phyloP scores from a whole-genome alignment of 1,284 basidiomycete species.

The Pascua guehoae region DNA sequence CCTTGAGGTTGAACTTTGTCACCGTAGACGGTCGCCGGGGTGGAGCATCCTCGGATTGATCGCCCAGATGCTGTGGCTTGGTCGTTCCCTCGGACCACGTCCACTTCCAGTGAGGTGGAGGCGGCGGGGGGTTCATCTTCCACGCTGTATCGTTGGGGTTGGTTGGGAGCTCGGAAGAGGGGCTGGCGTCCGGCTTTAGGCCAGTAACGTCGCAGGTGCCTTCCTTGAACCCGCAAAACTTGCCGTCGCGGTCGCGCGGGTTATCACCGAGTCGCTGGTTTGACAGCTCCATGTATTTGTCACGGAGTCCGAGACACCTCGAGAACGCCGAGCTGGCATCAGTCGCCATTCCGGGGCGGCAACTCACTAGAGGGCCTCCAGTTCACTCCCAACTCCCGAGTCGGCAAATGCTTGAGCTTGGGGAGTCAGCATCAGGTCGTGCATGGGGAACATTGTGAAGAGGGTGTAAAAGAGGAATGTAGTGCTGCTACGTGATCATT shows the following conservation, averaged over 20 bases:
- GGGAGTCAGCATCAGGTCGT: conserved; percentile 32
- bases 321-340: conserved; percentile 57
- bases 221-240: conserved; percentile 62
- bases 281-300: conserved; percentile 84
- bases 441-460: neutral
- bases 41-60: conserved; percentile 11
- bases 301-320: conserved; percentile 77
- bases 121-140: conserved; percentile 85
- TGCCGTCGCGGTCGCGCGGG: conserved; percentile 78
- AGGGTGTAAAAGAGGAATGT: neutral
- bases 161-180: conserved; percentile 30
- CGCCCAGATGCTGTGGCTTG: conserved; percentile 6
- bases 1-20: conserved; percentile 54
- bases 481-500: too few species aligned
- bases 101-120: conserved; percentile 91
- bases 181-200: conserved; percentile 60
- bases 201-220: conserved; percentile 62
- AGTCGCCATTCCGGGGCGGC: neutral
- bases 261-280: conserved; percentile 86
- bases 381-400: conserved; percentile 47
- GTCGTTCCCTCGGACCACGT: conserved; percentile 33
- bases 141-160: conserved; percentile 51
- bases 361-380: conserved; percentile 50
- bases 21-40: conserved; percentile 14
- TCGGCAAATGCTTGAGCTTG: conserved; percentile 46